A percentile compares a stretch with the other conserved stretches of the same genome.
phyloP scores from a whole-genome alignment of 169 alveolate species.

The Eimeria sp. region DNA sequence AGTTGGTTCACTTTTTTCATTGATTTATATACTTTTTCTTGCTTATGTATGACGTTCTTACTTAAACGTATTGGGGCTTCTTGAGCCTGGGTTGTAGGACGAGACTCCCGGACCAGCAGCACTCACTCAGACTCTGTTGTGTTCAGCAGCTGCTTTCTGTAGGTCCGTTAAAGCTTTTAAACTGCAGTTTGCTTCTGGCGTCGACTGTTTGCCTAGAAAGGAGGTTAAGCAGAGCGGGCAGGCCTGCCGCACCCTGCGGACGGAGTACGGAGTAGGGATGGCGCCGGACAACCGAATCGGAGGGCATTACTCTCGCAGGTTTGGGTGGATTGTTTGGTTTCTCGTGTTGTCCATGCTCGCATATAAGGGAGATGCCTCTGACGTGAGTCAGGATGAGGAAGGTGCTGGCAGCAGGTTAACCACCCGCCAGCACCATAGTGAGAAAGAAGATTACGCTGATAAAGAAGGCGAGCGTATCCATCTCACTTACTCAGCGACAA shows the following conservation, averaged over 20 bases:
- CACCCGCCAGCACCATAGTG: neutral
- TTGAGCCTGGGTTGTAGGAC: neutral
- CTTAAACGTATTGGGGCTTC: neutral
- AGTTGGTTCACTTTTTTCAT: neutral
- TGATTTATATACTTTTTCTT: neutral
- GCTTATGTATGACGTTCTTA: neutral
- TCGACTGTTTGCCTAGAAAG: neutral
- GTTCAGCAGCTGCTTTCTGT: constrained; percentile 2
- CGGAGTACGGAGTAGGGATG: neutral
- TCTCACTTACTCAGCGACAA: neutral
- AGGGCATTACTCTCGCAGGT: neutral
- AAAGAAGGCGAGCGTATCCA: neutral
- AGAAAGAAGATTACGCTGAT: neutral
- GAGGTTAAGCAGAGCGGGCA: neutral
- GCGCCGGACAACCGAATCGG: constrained; percentile 5
- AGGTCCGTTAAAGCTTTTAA: neutral
- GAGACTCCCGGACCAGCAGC: neutral
- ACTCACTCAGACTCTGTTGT: neutral
- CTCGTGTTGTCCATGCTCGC: neutral
- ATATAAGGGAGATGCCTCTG: neutral
- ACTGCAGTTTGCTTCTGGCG: neutral
- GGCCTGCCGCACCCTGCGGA: neutral
- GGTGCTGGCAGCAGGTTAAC: neutral
- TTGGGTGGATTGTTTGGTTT: neutral
- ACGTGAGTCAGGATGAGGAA: neutral